Evolutionary conservation across 2,329 filamentous ascomycete species (phyloP).

Genomic region (Thermothelomyces thermophilus): DNA sequence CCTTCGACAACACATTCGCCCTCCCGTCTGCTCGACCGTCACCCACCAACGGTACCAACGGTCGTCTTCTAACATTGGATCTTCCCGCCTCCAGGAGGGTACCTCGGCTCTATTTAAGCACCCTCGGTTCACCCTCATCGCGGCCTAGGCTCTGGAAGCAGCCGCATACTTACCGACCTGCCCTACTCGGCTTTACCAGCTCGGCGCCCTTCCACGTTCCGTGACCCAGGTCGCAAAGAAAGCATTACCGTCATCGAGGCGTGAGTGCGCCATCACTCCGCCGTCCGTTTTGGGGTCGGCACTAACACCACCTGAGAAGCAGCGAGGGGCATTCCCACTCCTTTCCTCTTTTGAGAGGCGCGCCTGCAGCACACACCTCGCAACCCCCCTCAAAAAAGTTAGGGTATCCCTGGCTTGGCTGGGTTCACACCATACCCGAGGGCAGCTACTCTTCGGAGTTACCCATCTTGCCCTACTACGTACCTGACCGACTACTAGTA

Average conservation of each 20-base stretch:
- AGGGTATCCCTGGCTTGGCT: constrained; percentile 9
- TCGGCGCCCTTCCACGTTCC: neutral
- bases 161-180: neutral
- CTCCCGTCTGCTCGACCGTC: constrained; percentile 12
- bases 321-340: constrained; percentile 6
- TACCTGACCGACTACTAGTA: too few species aligned
- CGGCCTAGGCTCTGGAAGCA: constrained; percentile 12
- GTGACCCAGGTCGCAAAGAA: neutral
- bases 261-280: constrained; percentile 12
- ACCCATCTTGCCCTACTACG: too few species aligned
- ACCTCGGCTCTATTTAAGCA: constrained; percentile 14
- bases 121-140: constrained; percentile 7
- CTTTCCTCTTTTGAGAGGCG: constrained; percentile 16
- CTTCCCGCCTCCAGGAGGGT: too few species aligned
- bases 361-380: constrained; percentile 10
- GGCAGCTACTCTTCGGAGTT: too few species aligned
- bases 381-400: neutral
- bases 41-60: neutral
- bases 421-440: too few species aligned
- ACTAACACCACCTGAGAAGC: constrained; percentile 20
- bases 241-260: neutral
- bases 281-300: neutral
- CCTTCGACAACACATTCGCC: constrained; percentile 2
- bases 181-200: neutral
- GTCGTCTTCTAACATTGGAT: too few species aligned